phyloP scores from a whole-genome alignment of 129 eudicot genomes.

The sunflower (Helianthus annuus) region HanXRQr2.0-SUNRISE NC_035449.2:182689373-182689872 shows the following conservation, averaged over 20 bases:
- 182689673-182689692: slow-evolving; percentile 82
- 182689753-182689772: slow-evolving; percentile 39
- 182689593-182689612: slow-evolving; percentile 56
- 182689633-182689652: slow-evolving; percentile 24
- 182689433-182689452: slow-evolving; percentile 34
- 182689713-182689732: slow-evolving; percentile 33
- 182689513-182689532: slow-evolving; percentile 42
- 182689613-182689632: slow-evolving; percentile 36
- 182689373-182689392: slow-evolving; percentile 16
- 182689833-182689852: slow-evolving; percentile 50
- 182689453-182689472: slow-evolving; percentile 38
- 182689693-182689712: slow-evolving; percentile 56
- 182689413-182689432: slow-evolving; percentile 28
- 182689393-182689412: slow-evolving; percentile 20
- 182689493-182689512: slow-evolving; percentile 36
- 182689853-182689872: slow-evolving; percentile 79
- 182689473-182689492: slow-evolving; percentile 20
- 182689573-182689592: slow-evolving; percentile 69
- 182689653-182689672: slow-evolving; percentile 47
- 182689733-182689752: slow-evolving; percentile 46
- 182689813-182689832: slow-evolving; percentile 66
- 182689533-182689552: slow-evolving; percentile 70
- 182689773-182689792: slow-evolving; percentile 29
- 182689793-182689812: slow-evolving; percentile 40
- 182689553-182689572: slow-evolving; percentile 68